Evolutionary conservation across 2,329 filamentous ascomycete species (phyloP).

Genomic region (Monilinia polystroma): DNA sequence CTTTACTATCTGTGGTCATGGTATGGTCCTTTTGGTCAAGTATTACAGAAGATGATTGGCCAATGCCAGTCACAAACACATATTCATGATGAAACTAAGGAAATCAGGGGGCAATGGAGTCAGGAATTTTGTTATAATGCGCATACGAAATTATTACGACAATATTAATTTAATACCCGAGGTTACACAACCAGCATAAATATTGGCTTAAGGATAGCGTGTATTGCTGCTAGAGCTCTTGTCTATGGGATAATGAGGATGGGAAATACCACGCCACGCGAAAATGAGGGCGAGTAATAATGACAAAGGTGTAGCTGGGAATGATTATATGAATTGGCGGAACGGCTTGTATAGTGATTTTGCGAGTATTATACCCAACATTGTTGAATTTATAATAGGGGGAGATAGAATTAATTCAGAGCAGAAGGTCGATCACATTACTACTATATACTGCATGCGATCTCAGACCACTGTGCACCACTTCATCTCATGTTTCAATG

Average conservation of each 20-base stretch:
- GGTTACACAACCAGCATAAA: conserved; percentile 26
- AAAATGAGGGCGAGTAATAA: conserved; percentile 3
- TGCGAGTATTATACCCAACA: conserved; percentile 25
- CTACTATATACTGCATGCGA: conserved; percentile 2
- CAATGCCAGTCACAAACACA: conserved; percentile 49
- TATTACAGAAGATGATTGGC: conserved; percentile 99
- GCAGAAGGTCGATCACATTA: neutral
- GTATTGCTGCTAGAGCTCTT: conserved; percentile 20
- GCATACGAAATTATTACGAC: conserved; percentile 33
- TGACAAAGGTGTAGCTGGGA: conserved; percentile 11
- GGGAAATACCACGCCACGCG: conserved; percentile 8
- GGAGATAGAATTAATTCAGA: conserved; percentile 24
- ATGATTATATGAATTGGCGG: conserved; percentile 22
- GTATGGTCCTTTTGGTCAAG: conserved; percentile 98
- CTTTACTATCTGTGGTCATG: conserved; percentile 74
- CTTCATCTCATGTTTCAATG: conserved; percentile 11
- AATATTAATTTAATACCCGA: conserved; percentile 36
- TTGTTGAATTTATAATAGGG: conserved; percentile 22
- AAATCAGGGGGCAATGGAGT: conserved; percentile 33
- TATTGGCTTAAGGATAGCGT: conserved; percentile 24
- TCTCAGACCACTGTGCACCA: conserved; percentile 6
- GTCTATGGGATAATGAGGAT: conserved; percentile 6
- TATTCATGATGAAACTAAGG: conserved; percentile 36
- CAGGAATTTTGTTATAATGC: conserved; percentile 33
- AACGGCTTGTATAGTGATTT: conserved; percentile 24